Conservation (phyloP, 225 moss, liverwort and hornwort species). For the Physcomitrellopsis africana region DNA sequence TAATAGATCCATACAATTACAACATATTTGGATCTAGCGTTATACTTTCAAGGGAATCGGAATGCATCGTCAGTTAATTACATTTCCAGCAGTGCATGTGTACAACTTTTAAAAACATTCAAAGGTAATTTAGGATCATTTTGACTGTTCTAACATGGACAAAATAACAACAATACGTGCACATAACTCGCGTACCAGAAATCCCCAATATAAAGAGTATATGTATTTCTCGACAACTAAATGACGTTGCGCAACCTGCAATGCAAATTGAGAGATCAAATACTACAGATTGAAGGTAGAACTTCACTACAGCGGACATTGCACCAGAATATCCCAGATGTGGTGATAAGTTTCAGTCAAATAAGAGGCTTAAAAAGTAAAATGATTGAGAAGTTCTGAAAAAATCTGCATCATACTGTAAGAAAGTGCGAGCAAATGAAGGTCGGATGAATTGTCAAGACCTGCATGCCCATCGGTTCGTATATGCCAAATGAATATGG, state of each 20-base stretch:
- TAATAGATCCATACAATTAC: not conserved
- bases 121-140: not conserved
- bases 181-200: constrained; percentile 55
- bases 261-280: constrained; percentile 11
- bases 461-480: constrained; percentile 44
- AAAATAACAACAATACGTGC: constrained; percentile 2
- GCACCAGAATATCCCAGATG: not conserved
- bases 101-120: not conserved
- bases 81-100: not conserved
- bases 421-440: not conserved
- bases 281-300: constrained; percentile 23
- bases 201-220: constrained; percentile 83
- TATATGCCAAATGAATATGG: constrained; percentile 67
- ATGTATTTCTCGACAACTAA: constrained; percentile 50
- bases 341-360: constrained; percentile 8
- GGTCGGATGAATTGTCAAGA: constrained; percentile 15
- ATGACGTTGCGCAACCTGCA: constrained; percentile 47
- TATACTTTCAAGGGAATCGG: not conserved
- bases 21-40: not conserved
- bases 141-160: not conserved
- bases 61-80: not conserved
- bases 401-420: not conserved
- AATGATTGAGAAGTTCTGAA: not conserved
- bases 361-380: not conserved
- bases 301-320: not conserved